Conservation (phyloP, 768 basidiomycete species). For the Russula olivacea region DNA sequence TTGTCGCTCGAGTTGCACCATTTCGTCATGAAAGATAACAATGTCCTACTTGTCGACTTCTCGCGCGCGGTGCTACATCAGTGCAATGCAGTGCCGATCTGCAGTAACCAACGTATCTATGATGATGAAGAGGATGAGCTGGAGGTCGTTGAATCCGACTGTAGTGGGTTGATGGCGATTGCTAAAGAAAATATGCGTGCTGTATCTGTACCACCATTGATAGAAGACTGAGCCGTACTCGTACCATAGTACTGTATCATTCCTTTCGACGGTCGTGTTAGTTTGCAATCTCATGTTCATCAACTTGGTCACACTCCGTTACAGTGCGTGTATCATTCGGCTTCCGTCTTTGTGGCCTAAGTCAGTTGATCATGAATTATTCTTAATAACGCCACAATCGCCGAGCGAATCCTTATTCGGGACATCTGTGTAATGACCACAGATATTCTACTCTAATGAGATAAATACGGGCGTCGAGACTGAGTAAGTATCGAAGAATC, state of each 20-base stretch:
- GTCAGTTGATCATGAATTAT: too few species aligned
- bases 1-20: conserved; percentile 13
- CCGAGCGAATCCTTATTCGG: too few species aligned
- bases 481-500: too few species aligned
- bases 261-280: background rate
- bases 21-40: conserved; percentile 22
- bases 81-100: conserved; percentile 16
- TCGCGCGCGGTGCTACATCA: conserved; percentile 14
- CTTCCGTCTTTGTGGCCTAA: too few species aligned
- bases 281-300: background rate
- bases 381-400: too few species aligned
- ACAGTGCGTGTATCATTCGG: too few species aligned
- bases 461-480: too few species aligned
- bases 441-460: too few species aligned
- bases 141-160: background rate
- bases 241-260: background rate
- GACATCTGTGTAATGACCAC: too few species aligned
- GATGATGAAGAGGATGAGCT: background rate
- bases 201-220: background rate
- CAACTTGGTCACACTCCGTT: background rate
- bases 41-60: conserved; percentile 17
- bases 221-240: background rate
- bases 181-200: conserved; percentile 6
- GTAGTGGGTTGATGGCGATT: conserved; percentile 1
- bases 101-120: conserved; percentile 11